Evolutionary conservation across 164 flowering plant genomes (phyloP).

Genomic region (Liriodendron chinense): DNA sequence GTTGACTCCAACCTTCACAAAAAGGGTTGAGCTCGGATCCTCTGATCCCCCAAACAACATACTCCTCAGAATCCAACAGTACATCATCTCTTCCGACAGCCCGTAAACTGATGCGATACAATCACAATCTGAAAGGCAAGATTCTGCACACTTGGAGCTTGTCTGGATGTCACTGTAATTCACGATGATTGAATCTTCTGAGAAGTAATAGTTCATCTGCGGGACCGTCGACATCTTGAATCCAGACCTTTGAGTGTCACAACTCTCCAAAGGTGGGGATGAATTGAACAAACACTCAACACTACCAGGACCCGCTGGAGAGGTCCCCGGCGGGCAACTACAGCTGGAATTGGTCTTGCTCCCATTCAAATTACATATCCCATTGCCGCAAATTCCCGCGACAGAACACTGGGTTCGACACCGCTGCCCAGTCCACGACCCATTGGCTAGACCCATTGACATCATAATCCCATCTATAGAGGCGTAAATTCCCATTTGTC

Average conservation of each 20-base stretch:
- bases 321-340: slow-evolving; percentile 60
- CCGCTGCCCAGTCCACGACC: slow-evolving; percentile 93
- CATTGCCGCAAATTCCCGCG: slow-evolving; percentile 87
- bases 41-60: slow-evolving; percentile 80
- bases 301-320: slow-evolving; percentile 8
- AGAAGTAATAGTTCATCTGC: slow-evolving; percentile 69
- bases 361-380: slow-evolving; percentile 64
- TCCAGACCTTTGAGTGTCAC: slow-evolving; percentile 12
- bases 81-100: slow-evolving; percentile 66
- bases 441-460: slow-evolving; percentile 71
- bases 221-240: slow-evolving; percentile 46
- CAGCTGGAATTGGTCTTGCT: slow-evolving; percentile 73
- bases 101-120: slow-evolving; percentile 92
- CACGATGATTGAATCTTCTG: slow-evolving; percentile 56
- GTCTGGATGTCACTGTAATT: slow-evolving; percentile 60
- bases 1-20: slow-evolving; percentile 51
- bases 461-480: slow-evolving; percentile 74
- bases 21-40: slow-evolving; percentile 73
- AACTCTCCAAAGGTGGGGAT: slow-evolving; percentile 11
- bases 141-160: slow-evolving; percentile 62
- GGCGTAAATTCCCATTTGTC: slow-evolving; percentile 67
- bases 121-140: slow-evolving; percentile 67
- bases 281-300: slow-evolving; percentile 33
- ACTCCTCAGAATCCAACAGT: slow-evolving; percentile 78
- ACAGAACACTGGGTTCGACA: slow-evolving; percentile 81